Conservation (phyloP, 2,329 filamentous ascomycete genomes). For the Cladophialophora exuberans region DNA sequence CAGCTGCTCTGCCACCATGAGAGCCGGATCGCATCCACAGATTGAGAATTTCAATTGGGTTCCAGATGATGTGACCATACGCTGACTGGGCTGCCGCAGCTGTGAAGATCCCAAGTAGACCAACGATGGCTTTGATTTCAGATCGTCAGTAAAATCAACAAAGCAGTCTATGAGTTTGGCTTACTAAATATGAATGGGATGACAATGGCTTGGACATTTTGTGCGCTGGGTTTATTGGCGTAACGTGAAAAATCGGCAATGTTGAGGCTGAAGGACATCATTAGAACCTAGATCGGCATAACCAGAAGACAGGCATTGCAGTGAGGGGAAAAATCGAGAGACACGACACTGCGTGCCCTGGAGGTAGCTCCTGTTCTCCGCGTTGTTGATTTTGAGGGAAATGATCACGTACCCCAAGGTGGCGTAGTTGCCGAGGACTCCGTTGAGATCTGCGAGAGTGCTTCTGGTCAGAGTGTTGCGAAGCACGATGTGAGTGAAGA, state of each 20-base stretch:
- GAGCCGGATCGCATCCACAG: conserved; percentile 26
- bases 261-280: too few species aligned
- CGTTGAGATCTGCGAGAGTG: conserved; percentile 26
- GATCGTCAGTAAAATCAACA: conserved; percentile 12
- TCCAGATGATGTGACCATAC: conserved; percentile 27
- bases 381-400: too few species aligned
- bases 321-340: too few species aligned
- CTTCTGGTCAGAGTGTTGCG: conserved; percentile 12
- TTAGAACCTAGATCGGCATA: too few species aligned
- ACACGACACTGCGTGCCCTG: too few species aligned
- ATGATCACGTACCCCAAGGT: too few species aligned
- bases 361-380: too few species aligned
- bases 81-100: conserved; percentile 26
- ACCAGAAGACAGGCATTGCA: too few species aligned
- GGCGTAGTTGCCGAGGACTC: conserved; percentile 31
- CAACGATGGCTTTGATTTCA: conserved; percentile 23
- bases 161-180: not conserved
- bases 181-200: conserved; percentile 30
- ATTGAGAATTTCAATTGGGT: conserved; percentile 27
- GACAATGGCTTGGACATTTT: conserved; percentile 30
- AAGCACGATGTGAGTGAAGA: not conserved
- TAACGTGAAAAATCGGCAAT: conserved; percentile 33
- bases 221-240: conserved; percentile 31
- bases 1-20: conserved; percentile 38
- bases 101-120: conserved; percentile 30